Percentiles rank a stretch among this genome's conserved stretches.
Evolutionary conservation across 768 basidiomycete species (phyloP).

Genomic region (Mrakia blollopis): DNA sequence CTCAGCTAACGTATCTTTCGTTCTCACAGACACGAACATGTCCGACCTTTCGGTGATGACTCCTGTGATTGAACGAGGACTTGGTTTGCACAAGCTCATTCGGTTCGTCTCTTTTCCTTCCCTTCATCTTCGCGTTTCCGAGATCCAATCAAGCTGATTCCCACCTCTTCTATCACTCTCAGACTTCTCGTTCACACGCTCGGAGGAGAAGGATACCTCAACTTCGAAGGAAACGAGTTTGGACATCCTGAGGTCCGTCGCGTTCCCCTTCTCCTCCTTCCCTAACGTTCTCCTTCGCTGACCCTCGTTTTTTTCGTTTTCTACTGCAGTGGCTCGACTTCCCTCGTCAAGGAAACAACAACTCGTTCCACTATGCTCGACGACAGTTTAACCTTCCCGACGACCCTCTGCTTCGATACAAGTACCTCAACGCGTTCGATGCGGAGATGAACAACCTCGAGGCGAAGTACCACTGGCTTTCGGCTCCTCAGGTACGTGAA

Average conservation of each 20-base stretch:
- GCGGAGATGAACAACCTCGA: conserved; percentile 83
- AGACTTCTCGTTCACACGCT: conserved; percentile 86
- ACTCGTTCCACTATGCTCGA: conserved; percentile 94
- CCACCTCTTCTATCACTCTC: neutral
- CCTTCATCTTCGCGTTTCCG: neutral
- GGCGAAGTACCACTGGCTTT: conserved; percentile 75
- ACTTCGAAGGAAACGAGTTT: conserved; percentile 98
- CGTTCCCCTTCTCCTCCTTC: neutral
- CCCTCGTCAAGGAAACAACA: conserved; percentile 89
- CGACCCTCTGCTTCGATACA: conserved; percentile 79
- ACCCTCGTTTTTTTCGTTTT: neutral
- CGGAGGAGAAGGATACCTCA: conserved; percentile 95
- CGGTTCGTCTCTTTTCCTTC: conserved; percentile 53
- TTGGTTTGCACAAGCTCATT: conserved; percentile 96
- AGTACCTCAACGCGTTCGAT: conserved; percentile 90
- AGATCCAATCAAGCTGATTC: neutral
- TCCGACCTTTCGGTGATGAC: conserved; percentile 78
- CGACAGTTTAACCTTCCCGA: conserved; percentile 95
- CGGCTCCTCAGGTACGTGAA: conserved; percentile 66
- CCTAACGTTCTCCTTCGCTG: neutral
- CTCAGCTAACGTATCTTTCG: neutral
- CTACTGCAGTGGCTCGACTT: conserved; percentile 95
- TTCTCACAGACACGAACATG: conserved; percentile 76
- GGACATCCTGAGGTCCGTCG: conserved; percentile 83
- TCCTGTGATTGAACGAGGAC: conserved; percentile 75